Base-by-base conservation (phyloP, 805 yeast species). In the Peterozyma xylosa region DNA sequence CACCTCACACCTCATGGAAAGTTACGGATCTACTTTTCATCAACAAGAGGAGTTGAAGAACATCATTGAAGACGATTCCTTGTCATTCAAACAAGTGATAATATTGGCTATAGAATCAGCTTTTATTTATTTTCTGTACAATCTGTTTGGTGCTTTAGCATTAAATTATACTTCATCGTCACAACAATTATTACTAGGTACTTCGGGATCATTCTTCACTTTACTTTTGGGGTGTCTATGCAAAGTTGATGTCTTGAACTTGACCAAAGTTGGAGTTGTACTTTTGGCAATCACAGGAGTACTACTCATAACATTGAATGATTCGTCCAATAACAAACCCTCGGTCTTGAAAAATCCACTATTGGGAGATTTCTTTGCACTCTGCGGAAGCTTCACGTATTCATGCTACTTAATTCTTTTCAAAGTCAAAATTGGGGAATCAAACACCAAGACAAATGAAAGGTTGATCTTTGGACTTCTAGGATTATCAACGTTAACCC, bases 91-190 rank as follows among this genome's bases (percentile, higher is more conserved):
- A 2, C 73, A 73, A 46, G 58, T 73, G 3, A 36, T 60, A 2
- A 33, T 48, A 1, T 57, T 75, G 9, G 71, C 75, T 0, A 27
- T 60, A 2, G 68, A 68, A 43, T 59, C 72, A 0, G 56, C 77
- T 3, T 36, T 65, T 2, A 60, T 74, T 9, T 76, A 76, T 52
- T 68, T 59, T 42, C 36, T 55, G 3, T 71, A 66, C 52, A 72
- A 73, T 45, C 50, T 64, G 9, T 59, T 64, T 45, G 71, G 62
- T 3, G 63, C 73, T 56, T 42, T 58, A n/a, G 59, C 74, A 2
- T 60, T 76, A 38, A 63, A 64, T 48, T 76, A 64, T 51, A 76
- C 82, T 0, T 67, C 76, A 10, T 77, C 79, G 0, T 70, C 80
- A 16, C 74, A 73, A 50, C 75, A 68, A 50, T 71, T 80, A 0